Evolutionary conservation across 2,329 filamentous ascomycete genomes (phyloP), one percentile per base, ranked within the genome.

Genomic region (Davidsoniella virescens): DNA sequence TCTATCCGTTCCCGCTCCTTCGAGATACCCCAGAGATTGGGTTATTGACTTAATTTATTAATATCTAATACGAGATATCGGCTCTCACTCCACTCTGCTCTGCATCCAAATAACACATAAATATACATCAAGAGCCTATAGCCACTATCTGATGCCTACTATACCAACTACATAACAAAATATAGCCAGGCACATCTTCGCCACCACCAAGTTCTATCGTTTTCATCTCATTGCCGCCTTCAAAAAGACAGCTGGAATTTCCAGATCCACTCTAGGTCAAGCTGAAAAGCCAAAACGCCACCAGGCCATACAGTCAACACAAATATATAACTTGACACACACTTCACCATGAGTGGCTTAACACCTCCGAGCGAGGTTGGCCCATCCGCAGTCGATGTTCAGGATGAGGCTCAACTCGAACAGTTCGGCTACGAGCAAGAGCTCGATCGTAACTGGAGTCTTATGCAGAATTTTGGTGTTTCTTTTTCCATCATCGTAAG

Each of bases 401-500:
- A 61, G n/a, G 73, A 76, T 59, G 72, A 75, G 57, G 63, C 67
- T 50, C 68, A 67, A 14, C 61, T 77, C 48, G 72, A 70, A 3
- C 67, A 73, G 55, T 43, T 54, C 25, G 52, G 52, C 18, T 54
- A 54, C 26, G 72, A 75, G 58, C 75, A 78, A 54, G 74, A 77
- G 56, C 60, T 78, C 55, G 67, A 69, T 36, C 65, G 75, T 45
- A 72, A 76, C 59, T 78, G 75, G 75, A 69, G 71, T 4, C 56
- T 78, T 53, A 62, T 71, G 47, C 75, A 78, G 57, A 78, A 78
- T 57, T 78, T 78, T 62, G 75, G 75, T 25, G 72, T 78, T 5
- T 77, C 73, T 0, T 78, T 78, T 58, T 75, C 72, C 5, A 78
- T 78, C 56, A 78, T 78, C 58, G 71, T 74, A 57, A 54, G 70